phyloP scores from a whole-genome alignment of 306 rosid species.

The Vachellia collinsii region DNA sequence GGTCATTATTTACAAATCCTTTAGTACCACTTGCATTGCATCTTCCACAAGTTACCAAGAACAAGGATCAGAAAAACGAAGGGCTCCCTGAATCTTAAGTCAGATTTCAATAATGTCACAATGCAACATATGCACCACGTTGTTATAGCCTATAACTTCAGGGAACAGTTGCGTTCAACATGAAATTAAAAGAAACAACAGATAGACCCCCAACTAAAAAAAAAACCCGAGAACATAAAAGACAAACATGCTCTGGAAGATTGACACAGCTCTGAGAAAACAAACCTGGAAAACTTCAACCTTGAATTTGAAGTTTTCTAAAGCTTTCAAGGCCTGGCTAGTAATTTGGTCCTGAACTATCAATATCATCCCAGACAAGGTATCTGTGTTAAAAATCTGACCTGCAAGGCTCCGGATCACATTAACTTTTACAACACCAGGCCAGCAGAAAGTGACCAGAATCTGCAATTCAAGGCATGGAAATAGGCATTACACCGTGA shows the following conservation, averaged over 20 bases:
- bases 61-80: background rate
- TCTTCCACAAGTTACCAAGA: background rate
- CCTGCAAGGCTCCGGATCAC: constrained; percentile 53
- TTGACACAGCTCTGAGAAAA: constrained; percentile 9
- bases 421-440: constrained; percentile 64
- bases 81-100: background rate
- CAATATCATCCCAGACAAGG: constrained; percentile 66
- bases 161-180: background rate
- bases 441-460: constrained; percentile 68
- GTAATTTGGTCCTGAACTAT: constrained; percentile 70
- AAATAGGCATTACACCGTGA: background rate
- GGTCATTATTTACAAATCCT: background rate
- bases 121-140: background rate
- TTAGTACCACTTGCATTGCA: background rate
- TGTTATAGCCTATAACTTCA: background rate
- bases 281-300: constrained; percentile 93
- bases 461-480: constrained; percentile 53
- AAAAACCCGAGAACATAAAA: background rate
- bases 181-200: background rate
- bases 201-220: background rate
- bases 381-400: constrained; percentile 70
- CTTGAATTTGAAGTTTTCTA: constrained; percentile 57
- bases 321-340: constrained; percentile 74
- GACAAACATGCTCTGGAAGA: background rate
- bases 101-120: background rate